Base-by-base conservation (phyloP, 495 filamentous ascomycete species). In the Lasiosphaeria miniovina region DNA sequence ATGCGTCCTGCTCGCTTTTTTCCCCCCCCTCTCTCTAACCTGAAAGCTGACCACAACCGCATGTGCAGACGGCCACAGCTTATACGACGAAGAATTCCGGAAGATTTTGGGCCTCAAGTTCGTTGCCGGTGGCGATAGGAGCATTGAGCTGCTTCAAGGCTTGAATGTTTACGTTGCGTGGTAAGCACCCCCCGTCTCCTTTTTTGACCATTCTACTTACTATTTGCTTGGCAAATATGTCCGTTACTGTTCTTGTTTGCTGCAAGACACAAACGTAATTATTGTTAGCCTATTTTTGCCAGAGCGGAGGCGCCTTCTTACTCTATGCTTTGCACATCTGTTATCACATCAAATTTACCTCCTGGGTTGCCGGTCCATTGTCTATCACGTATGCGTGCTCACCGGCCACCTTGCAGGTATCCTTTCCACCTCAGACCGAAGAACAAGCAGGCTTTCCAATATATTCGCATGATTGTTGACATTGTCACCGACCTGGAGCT, bases 51-150 rank as follows among this genome's bases (percentile, higher is more conserved):
- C 24, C 24, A 24, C 24, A 24, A 24, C 24, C 24, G 24, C 24
- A 24, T 24, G 24, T 24, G 24, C 24, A 24, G 24, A 24, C 24
- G 24, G 24, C 24, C 68, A 76, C 36, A 76, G 72, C 43, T 59
- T 80, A 35, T 80, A 80, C 45, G 77, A 80, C 24, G 77, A 79
- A 51, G 77, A 80, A 65, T 80, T 78, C 46, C 65, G 77, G 36
- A 80, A 79, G 66, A 69, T 80, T 6, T 55, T 80, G 32, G 77
- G 70, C 4, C 60, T 80, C 45, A 80, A 80, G 62, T 78, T 78
- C 43, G 77, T 80, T 2, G 74, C 77, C 1, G 74, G 75, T 0
- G 76, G 77, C 2, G 77, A 79, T 65, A 65, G 77, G 55, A 77
- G 69, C 4, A 17, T 78, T 31, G 77, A 79, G 60, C 54, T 79